Conservation (phyloP, 495 filamentous ascomycete species). For the Neurospora sp. region DNA sequence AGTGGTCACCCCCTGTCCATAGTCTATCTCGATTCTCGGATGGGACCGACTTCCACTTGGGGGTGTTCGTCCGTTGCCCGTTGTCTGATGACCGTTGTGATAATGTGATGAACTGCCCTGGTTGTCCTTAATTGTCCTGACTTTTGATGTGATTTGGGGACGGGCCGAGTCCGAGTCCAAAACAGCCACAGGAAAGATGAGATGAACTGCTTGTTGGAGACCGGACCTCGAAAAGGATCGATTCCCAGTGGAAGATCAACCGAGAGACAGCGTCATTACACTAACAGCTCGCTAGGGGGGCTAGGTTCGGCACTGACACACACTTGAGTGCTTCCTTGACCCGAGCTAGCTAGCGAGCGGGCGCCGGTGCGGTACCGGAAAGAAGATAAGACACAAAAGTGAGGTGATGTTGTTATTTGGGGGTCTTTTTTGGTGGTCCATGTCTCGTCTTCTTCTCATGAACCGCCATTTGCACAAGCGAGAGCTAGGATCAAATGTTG, state of each 20-base stretch:
- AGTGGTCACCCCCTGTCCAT: neutral
- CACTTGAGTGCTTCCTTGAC: neutral
- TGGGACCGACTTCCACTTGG: neutral
- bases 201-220: neutral
- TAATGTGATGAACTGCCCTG: neutral
- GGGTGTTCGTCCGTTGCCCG: neutral
- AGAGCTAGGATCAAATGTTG: neutral
- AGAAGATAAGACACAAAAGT: neutral
- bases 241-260: neutral
- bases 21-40: neutral
- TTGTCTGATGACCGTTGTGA: neutral
- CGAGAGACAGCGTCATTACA: neutral
- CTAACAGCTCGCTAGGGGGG: neutral
- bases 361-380: neutral
- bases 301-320: neutral
- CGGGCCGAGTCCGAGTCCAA: neutral
- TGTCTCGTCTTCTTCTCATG: neutral
- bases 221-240: neutral
- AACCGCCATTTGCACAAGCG: neutral
- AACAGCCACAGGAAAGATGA: neutral
- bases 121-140: neutral
- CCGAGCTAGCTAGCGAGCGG: neutral
- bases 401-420: neutral
- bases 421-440: neutral
- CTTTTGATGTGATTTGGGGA: neutral